A percentile compares a stretch with the other conserved stretches of the same genome.
Evolutionary conservation across 2,329 filamentous ascomycete genomes (phyloP).

Genomic region (Coniosporium tulheliwenetii): DNA sequence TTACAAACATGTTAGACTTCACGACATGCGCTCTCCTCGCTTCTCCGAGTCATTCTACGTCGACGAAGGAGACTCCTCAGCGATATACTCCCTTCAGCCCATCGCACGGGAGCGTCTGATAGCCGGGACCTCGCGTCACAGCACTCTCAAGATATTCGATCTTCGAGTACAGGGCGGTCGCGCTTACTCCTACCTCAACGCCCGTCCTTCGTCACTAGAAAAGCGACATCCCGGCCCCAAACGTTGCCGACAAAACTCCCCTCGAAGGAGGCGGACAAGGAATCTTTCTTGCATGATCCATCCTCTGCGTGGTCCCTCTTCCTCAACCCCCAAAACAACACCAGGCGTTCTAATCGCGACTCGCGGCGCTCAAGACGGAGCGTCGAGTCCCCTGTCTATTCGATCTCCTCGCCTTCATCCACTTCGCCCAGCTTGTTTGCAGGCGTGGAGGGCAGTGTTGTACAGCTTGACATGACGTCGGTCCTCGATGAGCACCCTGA

Average conservation of each 20-base stretch:
- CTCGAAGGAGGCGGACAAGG: no score
- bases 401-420: slow-evolving; percentile 28
- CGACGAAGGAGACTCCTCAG: slow-evolving; percentile 41
- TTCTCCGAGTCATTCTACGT: slow-evolving; percentile 32
- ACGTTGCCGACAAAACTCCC: no score
- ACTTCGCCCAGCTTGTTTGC: slow-evolving; percentile 29
- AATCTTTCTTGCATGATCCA: slow-evolving; percentile 4
- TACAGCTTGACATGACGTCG: slow-evolving; percentile 27
- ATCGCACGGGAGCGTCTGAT: slow-evolving; percentile 42
- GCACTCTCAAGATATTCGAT: slow-evolving; percentile 47
- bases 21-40: slow-evolving; percentile 41
- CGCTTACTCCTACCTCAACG: slow-evolving; percentile 19
- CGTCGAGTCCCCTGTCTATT: slow-evolving; percentile 29
- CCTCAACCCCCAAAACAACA: slow-evolving; percentile 19
- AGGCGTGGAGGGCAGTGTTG: slow-evolving; percentile 28
- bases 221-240: not conserved
- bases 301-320: slow-evolving; percentile 26
- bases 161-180: slow-evolving; percentile 33
- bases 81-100: slow-evolving; percentile 42
- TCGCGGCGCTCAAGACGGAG: slow-evolving; percentile 6
- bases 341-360: slow-evolving; percentile 7
- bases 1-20: slow-evolving; percentile 25
- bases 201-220: slow-evolving; percentile 3
- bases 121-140: slow-evolving; percentile 40
- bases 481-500: slow-evolving; percentile 28